Percentiles rank a stretch among this genome's conserved stretches.
phyloP scores from a whole-genome alignment of 1,284 basidiomycete species.

The Mycosarcoma maydis region DNA sequence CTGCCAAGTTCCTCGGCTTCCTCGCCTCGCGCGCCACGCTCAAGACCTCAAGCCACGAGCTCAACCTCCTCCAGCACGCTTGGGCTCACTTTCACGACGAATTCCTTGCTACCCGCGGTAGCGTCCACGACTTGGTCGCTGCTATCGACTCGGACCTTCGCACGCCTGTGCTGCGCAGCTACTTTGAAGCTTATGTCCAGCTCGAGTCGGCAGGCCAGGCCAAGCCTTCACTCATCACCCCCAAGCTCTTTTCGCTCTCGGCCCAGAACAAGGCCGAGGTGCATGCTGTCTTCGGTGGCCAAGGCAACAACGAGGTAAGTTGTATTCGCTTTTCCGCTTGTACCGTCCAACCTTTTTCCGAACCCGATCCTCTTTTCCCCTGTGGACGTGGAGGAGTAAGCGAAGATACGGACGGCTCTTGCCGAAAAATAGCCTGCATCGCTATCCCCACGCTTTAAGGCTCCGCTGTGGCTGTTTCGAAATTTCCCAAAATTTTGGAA shows the following conservation, averaged over 20 bases:
- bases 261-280: constrained; percentile 78
- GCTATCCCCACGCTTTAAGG: constrained; percentile 2
- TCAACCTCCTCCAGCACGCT: constrained; percentile 74
- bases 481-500: constrained; percentile 28
- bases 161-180: constrained; percentile 80
- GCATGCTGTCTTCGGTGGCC: constrained; percentile 96
- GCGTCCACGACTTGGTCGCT: constrained; percentile 83
- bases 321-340: background rate
- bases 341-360: too few species aligned
- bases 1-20: constrained; percentile 66
- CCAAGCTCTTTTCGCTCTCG: constrained; percentile 78
- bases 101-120: constrained; percentile 66
- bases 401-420: background rate
- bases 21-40: constrained; percentile 74
- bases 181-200: constrained; percentile 79
- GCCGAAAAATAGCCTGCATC: background rate
- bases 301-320: constrained; percentile 88
- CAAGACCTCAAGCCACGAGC: constrained; percentile 78
- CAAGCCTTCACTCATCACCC: constrained; percentile 73
- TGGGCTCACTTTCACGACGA: constrained; percentile 53
- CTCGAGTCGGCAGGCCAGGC: constrained; percentile 75
- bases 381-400: constrained; percentile 17
- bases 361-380: background rate
- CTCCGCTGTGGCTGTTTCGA: background rate
- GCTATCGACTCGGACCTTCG: constrained; percentile 79